Evolutionary conservation across 1,284 basidiomycete genomes (phyloP).

Genomic region (Cerrena zonata): DNA sequence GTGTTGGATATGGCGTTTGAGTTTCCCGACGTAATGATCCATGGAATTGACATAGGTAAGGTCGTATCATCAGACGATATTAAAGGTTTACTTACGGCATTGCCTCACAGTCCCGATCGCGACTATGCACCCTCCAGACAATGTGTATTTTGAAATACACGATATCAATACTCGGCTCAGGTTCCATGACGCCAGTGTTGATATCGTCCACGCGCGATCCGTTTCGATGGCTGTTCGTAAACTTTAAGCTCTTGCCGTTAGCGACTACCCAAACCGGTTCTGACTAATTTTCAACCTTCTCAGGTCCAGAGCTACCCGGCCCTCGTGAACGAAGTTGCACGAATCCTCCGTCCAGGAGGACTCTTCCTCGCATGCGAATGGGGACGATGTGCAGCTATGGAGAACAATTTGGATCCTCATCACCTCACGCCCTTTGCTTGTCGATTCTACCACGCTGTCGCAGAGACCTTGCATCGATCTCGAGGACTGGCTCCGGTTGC

Average conservation of each 20-base stretch:
- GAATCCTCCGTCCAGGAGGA: constrained; percentile 58
- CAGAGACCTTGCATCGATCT: constrained; percentile 29
- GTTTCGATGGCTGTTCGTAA: constrained; percentile 52
- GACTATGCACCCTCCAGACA: constrained; percentile 50
- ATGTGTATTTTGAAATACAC: constrained; percentile 59
- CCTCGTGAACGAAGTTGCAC: constrained; percentile 49
- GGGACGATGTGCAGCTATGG: constrained; percentile 38
- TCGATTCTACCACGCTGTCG: constrained; percentile 40
- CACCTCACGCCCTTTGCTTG: constrained; percentile 15
- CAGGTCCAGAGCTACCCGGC: constrained; percentile 47
- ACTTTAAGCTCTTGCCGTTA: background rate
- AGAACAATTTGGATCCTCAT: constrained; percentile 26
- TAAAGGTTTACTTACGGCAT: constrained; percentile 4
- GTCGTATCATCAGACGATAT: background rate
- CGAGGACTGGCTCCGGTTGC: constrained; percentile 35
- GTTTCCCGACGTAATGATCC: constrained; percentile 58
- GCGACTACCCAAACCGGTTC: background rate
- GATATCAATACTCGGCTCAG: constrained; percentile 49
- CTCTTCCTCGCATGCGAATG: constrained; percentile 63
- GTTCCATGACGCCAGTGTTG: constrained; percentile 46
- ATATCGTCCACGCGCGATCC: constrained; percentile 58
- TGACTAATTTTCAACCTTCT: constrained; percentile 4
- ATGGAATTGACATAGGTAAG: constrained; percentile 67
- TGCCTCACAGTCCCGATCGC: constrained; percentile 54
- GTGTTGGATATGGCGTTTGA: constrained; percentile 61